These are phyloP conservation scores for Colletotrichum higginsianum DNA, from an alignment of 2,329 filamentous ascomycete species.

Conservation along the genomic window DNA sequence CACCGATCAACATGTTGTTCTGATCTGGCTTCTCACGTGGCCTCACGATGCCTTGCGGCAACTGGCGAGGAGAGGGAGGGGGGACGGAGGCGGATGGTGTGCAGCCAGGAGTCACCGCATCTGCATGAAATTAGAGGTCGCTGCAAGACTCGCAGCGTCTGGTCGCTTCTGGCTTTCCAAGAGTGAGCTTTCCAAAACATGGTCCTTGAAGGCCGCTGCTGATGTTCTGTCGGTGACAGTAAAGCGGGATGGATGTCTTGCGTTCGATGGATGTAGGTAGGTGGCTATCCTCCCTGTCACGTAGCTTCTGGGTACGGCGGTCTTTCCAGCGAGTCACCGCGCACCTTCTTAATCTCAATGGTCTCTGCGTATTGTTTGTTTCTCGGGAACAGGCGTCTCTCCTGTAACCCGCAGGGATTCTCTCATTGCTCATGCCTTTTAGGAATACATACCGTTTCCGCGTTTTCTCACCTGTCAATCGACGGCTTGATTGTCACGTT, in stretches of 20 bases:
- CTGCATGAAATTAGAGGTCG: constrained; percentile 3
- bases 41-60: background rate
- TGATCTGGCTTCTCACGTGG: background rate
- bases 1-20: background rate
- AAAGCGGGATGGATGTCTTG: background rate
- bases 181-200: constrained; percentile 5
- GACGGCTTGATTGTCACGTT: background rate
- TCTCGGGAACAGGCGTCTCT: background rate
- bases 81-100: background rate
- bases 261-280: background rate
- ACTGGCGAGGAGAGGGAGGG: background rate
- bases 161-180: constrained; percentile 23
- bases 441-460: too few species aligned
- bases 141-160: constrained; percentile 4
- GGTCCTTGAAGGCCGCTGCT: background rate
- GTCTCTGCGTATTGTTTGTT: background rate
- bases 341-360: constrained; percentile 3
- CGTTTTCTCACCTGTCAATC: background rate
- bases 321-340: background rate
- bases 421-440: background rate
- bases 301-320: too few species aligned
- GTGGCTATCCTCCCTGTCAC: background rate
- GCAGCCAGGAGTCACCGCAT: background rate
- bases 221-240: background rate
- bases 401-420: too few species aligned